Evolutionary conservation across 495 filamentous ascomycete species (phyloP).

Genomic region (Penicillium bialowiezense): DNA sequence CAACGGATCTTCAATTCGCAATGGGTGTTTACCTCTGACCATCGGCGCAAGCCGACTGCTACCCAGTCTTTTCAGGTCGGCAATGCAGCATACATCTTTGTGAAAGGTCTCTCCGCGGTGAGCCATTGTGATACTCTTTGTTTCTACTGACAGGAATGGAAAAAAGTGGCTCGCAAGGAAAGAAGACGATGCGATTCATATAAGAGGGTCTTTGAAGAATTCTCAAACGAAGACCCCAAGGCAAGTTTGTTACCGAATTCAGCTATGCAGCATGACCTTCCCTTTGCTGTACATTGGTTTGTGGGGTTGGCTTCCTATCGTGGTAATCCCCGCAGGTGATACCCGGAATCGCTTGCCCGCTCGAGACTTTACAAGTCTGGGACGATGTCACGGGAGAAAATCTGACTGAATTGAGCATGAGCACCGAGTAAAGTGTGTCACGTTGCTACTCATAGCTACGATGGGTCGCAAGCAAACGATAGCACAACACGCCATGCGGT

Average conservation of each 20-base stretch:
- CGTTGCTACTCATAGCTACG: no score
- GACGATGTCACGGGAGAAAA: background rate
- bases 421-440: conserved; percentile 64
- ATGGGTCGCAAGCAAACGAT: no score
- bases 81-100: conserved; percentile 35
- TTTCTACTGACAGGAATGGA: background rate
- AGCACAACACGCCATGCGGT: no score
- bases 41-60: conserved; percentile 24
- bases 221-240: background rate
- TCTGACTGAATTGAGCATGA: conserved; percentile 18
- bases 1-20: background rate
- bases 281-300: conserved; percentile 4
- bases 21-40: conserved; percentile 24
- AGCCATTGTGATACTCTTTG: conserved; percentile 19
- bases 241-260: background rate
- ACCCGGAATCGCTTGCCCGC: conserved; percentile 15
- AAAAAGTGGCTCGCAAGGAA: background rate
- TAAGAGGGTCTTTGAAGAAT: conserved; percentile 2
- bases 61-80: conserved; percentile 29
- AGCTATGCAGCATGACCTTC: conserved; percentile 2
- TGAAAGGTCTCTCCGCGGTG: conserved; percentile 30
- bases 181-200: conserved; percentile 8
- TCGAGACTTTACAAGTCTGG: background rate
- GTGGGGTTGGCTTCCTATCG: conserved; percentile 10
- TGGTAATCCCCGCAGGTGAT: background rate